Conservation (phyloP, 2,329 filamentous ascomycete species). For the Penicillium rolfsii region DNA sequence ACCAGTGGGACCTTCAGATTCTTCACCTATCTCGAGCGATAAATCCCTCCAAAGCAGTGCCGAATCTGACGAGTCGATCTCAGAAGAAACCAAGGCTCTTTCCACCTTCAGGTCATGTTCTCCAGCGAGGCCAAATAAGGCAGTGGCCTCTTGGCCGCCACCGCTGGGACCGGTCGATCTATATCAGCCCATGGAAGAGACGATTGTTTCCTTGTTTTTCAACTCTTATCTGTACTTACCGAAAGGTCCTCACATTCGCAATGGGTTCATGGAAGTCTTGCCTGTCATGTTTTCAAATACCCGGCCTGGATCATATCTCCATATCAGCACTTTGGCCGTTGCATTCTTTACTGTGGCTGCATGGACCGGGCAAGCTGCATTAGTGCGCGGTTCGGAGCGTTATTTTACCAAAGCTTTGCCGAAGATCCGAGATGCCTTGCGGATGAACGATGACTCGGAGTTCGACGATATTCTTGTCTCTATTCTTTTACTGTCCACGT, state of each 20-base stretch:
- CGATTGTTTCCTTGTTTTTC: constrained; percentile 34
- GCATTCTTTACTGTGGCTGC: constrained; percentile 36
- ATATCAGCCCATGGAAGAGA: constrained; percentile 31
- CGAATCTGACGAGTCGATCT: background rate
- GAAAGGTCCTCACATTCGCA: constrained; percentile 29
- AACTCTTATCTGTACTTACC: constrained; percentile 36
- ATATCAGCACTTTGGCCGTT: constrained; percentile 31
- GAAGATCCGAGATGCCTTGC: constrained; percentile 29
- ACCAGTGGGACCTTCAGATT: background rate
- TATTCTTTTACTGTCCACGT: constrained; percentile 33
- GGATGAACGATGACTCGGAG: constrained; percentile 23
- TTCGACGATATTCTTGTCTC: constrained; percentile 31
- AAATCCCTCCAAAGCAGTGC: constrained; percentile 1
- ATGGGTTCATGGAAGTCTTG: constrained; percentile 36
- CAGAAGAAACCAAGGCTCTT: background rate
- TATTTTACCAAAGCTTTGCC: constrained; percentile 32
- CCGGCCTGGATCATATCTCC: constrained; percentile 26
- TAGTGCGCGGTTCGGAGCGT: constrained; percentile 29
- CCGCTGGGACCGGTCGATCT: constrained; percentile 19
- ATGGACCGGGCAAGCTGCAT: constrained; percentile 33
- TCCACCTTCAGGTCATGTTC: background rate
- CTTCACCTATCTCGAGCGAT: background rate
- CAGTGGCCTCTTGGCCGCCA: constrained; percentile 4
- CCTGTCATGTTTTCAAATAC: constrained; percentile 29
- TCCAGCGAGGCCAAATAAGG: background rate